Conservation (phyloP, 2,329 filamentous ascomycete genomes). For the Scleromitrula shiraiana region DNA sequence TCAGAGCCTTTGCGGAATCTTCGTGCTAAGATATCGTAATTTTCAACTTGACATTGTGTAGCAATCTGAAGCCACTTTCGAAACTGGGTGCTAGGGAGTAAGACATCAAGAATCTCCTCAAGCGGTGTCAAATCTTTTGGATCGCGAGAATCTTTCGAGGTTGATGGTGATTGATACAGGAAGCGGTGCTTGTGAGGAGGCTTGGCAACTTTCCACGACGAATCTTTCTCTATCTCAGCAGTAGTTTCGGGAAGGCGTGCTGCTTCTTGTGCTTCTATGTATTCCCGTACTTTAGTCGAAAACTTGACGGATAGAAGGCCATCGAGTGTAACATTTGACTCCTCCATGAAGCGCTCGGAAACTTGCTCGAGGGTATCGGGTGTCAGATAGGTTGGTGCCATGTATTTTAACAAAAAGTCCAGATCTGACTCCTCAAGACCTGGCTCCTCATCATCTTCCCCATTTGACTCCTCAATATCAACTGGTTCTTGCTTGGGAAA, state of each 20-base stretch:
- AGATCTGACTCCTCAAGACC: constrained; percentile 71
- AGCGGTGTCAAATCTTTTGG: constrained; percentile 48
- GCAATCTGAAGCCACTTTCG: constrained; percentile 81
- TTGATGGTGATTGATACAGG: constrained; percentile 62
- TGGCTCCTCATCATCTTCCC: constrained; percentile 35
- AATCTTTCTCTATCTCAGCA: constrained; percentile 47
- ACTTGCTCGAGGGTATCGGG: constrained; percentile 85
- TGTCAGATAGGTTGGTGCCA: constrained; percentile 82
- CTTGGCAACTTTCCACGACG: constrained; percentile 64
- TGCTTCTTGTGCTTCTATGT: constrained; percentile 60
- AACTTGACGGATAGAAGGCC: constrained; percentile 75
- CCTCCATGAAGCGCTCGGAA: constrained; percentile 68
- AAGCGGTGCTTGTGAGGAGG: constrained; percentile 96
- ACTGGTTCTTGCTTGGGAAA: constrained; percentile 59
- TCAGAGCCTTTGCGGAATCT: constrained; percentile 82
- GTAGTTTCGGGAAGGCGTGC: constrained; percentile 38
- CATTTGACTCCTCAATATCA: constrained; percentile 30
- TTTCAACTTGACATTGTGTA: constrained; percentile 66
- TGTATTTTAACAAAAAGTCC: constrained; percentile 83
- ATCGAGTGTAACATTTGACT: constrained; percentile 76
- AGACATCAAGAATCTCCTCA: constrained; percentile 69
- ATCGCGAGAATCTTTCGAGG: constrained; percentile 25
- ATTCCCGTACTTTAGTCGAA: constrained; percentile 58
- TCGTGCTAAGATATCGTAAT: constrained; percentile 71
- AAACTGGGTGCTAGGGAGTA: constrained; percentile 81